Evolutionary conservation across 148 eudicot genomes (phyloP), one percentile per base, ranked within the genome.

Genomic region (Persicaria tinctoria): DNA sequence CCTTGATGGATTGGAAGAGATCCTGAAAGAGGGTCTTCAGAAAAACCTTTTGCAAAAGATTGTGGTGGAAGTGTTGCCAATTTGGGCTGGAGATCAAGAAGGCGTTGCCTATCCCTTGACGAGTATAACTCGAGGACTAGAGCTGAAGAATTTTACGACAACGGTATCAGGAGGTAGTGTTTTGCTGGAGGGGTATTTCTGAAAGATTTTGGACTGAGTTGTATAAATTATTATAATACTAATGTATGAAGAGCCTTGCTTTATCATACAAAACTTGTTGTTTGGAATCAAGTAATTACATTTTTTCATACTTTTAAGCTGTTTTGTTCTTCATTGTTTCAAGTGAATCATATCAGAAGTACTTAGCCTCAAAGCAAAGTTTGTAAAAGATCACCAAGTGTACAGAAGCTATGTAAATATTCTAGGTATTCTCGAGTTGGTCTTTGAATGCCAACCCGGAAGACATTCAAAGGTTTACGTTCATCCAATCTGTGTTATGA

Each of bases 181-280:
- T 62, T 50, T 92, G 74, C 73, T 95, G 16, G 96, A 92, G 73
- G 98, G 98, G 18, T 90, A 92, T 78, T 85, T 94, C 76, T 85
- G 80, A 84, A 47, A 57, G 46, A 23, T 55, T 44, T 8, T 23
- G 8, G 5, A 27, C 4, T 49, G 18, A 20, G 41, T 20, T 59
- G 7, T 59, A 23, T 20, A 7, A 13, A 4, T 20, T 16, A 2
- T 0, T 3, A 60, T 60, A 20, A 7, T 57, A 6, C 32, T 6
- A 50, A 2, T 50, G 12, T 50, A 50, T 50, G 12, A 50, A 50
- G 53, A 11, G 53, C 53, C 12, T 50, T 32, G 38, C 2, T 20
- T 23, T 23, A 1, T 23, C 27, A 23, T 23, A 23, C 27, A 23
- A 23, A 23, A 23, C 27, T 23, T n/a, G n/a, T n/a, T 20, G 23